Conservation (phyloP, 2,329 filamentous ascomycete species). For the Aspergillus neotritici region DNA sequence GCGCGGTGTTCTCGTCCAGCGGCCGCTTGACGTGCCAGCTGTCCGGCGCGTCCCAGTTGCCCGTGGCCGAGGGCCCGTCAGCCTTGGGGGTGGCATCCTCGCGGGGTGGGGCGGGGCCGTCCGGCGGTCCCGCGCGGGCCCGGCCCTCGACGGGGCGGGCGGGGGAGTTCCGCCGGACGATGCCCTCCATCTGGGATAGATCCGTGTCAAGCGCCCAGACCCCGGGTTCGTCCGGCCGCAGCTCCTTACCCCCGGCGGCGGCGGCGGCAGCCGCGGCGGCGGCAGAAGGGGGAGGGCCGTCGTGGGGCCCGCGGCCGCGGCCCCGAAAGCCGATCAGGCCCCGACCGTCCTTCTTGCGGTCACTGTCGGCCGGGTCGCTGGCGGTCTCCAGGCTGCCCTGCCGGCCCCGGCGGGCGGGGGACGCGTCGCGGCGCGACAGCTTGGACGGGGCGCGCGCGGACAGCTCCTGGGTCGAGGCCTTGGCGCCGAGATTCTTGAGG, state of each 20-base stretch:
- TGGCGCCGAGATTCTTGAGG: slow-evolving; percentile 27
- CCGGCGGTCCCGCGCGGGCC: no score
- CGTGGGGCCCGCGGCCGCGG: slow-evolving; percentile 30
- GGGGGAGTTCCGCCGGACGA: slow-evolving; percentile 64
- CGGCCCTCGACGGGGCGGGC: no score
- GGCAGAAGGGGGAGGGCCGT: no score
- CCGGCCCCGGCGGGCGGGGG: slow-evolving; percentile 27
- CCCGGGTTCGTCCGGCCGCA: slow-evolving; percentile 50
- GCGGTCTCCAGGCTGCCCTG: slow-evolving; percentile 34
- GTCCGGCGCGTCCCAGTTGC: slow-evolving; percentile 87
- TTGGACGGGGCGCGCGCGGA: slow-evolving; percentile 19
- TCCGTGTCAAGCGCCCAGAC: slow-evolving; percentile 82
- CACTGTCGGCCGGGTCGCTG: slow-evolving; percentile 28
- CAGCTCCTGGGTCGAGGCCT: slow-evolving; percentile 22
- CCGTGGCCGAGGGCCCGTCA: slow-evolving; percentile 43
- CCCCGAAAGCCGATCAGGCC: slow-evolving; percentile 29
- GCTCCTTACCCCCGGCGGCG: slow-evolving; percentile 16
- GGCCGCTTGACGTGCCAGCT: slow-evolving; percentile 85
- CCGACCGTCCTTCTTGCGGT: slow-evolving; percentile 37
- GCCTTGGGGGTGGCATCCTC: slow-evolving; percentile 28
- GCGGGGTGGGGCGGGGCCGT: slow-evolving; percentile 26
- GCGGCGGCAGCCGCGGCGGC: slow-evolving; percentile 16
- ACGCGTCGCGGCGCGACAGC: slow-evolving; percentile 26
- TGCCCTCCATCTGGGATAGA: slow-evolving; percentile 84
- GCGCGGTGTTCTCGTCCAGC: slow-evolving; percentile 32